Evolutionary conservation across 305 asterid species (phyloP).

Genomic region (Fraxinus sp.): DNA sequence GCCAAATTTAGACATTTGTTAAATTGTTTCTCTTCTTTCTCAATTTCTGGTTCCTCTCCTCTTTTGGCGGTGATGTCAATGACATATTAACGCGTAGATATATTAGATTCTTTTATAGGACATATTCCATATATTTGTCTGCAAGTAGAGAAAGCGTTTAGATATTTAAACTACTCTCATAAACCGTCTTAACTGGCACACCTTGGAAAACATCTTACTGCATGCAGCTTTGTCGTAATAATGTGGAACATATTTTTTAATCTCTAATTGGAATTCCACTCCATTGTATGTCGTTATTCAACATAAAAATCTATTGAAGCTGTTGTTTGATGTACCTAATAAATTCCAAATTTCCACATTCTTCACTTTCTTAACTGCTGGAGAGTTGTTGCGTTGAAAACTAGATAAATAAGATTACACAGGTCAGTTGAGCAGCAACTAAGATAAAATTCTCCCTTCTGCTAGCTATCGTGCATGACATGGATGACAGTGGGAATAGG

Average conservation of each 20-base stretch:
- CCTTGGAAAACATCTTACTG: no score
- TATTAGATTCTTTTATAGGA: no score
- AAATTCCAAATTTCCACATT: no score
- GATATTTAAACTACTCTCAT: no score
- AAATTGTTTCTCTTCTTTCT: neutral
- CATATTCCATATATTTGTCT: neutral
- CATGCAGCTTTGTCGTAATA: no score
- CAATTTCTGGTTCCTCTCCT: neutral
- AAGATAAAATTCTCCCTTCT: neutral
- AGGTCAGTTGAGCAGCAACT: neutral
- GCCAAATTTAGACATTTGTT: neutral
- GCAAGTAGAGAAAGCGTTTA: neutral
- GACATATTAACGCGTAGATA: no score
- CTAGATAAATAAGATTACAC: neutral
- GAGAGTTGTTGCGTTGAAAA: neutral
- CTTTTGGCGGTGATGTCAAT: neutral
- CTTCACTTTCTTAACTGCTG: neutral
- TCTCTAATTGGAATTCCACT: no score
- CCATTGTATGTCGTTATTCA: no score
- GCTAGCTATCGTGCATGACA: constrained; percentile 20
- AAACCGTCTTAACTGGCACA: no score
- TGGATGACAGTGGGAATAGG: constrained; percentile 52
- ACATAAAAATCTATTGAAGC: no score
- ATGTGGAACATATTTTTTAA: neutral
- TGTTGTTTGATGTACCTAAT: no score